Evolutionary conservation across 345 rosid species (phyloP).

Genomic region (Eutrema japonicum): DNA sequence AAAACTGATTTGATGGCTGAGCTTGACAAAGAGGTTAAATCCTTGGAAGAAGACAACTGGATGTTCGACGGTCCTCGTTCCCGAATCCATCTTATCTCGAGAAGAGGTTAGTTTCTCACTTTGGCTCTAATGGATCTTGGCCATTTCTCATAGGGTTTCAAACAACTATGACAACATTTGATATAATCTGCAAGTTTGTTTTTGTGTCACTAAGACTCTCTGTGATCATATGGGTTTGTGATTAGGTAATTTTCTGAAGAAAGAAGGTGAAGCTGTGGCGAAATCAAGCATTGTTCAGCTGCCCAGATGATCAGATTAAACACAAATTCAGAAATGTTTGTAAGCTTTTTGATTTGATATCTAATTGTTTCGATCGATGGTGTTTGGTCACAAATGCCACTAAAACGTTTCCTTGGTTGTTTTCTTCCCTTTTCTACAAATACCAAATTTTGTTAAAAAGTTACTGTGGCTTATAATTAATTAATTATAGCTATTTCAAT

Average conservation of each 20-base stretch:
- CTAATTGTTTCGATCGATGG: not conserved
- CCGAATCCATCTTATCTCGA: slow-evolving; percentile 73
- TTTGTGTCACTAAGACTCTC: not conserved
- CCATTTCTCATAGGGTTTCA: not conserved
- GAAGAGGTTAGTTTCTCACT: slow-evolving; percentile 56
- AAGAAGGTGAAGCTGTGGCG: slow-evolving; percentile 19
- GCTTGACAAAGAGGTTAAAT: slow-evolving; percentile 78
- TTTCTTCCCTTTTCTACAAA: not conserved
- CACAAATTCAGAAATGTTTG: not conserved
- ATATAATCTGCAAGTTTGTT: not conserved
- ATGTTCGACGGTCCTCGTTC: slow-evolving; percentile 93
- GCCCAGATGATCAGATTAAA: slow-evolving; percentile 30
- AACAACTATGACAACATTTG: not conserved
- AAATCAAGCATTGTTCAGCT: slow-evolving; percentile 32
- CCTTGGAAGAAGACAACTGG: slow-evolving; percentile 94
- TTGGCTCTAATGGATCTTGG: not conserved
- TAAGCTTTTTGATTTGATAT: not conserved
- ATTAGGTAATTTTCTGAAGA: slow-evolving; percentile 38
- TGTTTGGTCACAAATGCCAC: not conserved
- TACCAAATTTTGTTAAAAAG: too few relatives aligned
- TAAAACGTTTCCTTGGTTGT: not conserved
- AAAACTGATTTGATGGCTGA: slow-evolving; percentile 77
- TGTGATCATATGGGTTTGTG: not conserved
- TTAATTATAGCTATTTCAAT: too few relatives aligned
- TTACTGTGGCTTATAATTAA: too few relatives aligned